Conservation (phyloP, 75 land plant species). For the Pinus albicaulis region DNA sequence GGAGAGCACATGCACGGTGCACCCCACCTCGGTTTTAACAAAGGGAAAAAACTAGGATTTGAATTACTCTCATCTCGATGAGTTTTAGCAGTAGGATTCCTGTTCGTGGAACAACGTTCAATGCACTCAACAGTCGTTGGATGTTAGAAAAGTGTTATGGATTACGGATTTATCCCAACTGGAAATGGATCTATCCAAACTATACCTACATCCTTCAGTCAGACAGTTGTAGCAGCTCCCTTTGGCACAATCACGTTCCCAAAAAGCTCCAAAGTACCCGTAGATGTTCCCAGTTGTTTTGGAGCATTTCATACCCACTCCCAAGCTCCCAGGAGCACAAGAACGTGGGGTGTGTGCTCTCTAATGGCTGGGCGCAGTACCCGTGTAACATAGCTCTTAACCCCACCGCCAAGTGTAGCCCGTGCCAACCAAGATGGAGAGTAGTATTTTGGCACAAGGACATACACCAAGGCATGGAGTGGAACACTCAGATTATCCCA, state of each 20-base stretch:
- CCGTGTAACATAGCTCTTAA: no score
- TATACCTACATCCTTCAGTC: background rate
- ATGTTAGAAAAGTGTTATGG: background rate
- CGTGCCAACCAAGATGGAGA: no score
- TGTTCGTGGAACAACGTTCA: conserved; percentile 3
- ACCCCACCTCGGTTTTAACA: conserved; percentile 7
- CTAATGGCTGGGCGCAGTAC: no score
- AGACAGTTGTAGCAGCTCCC: conserved; percentile 1
- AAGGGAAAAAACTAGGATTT: conserved; percentile 3
- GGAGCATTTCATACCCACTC: no score
- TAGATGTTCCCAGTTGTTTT: no score
- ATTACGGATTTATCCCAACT: background rate
- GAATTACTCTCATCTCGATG: conserved; percentile 7
- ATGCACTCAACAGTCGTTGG: background rate
- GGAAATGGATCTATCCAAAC: background rate
- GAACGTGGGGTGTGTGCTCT: no score
- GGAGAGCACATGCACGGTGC: background rate
- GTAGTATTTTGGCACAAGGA: no score
- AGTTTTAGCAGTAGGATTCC: conserved; percentile 11
- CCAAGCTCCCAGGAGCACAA: no score
- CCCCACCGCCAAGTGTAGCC: no score
- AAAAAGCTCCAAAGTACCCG: no score
- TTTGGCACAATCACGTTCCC: background rate
- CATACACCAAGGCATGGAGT: no score
- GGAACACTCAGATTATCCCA: no score